Base-by-base conservation (phyloP, 495 filamentous ascomycete species). In the Talaromyces adpressus region DNA sequence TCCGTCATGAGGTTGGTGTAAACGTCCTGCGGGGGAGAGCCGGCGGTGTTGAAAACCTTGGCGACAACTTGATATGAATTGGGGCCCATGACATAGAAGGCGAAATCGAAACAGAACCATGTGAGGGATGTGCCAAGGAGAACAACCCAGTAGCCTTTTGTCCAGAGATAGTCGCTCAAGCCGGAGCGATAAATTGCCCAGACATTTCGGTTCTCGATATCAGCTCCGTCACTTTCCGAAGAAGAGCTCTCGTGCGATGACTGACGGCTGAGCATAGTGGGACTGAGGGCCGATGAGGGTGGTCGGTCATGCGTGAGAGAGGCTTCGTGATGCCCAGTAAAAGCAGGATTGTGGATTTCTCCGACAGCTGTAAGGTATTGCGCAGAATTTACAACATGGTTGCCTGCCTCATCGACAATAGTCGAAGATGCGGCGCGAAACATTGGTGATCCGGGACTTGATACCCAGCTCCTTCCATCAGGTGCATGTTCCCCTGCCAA, bases 51-150 rank as follows among this genome's bases (percentile, higher is more conserved):
- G 23, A 67, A 79, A 3, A 77, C 79, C 41, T 77, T 78, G 12
- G 75, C 73, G 22, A 79, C 68, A 47, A 72, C 75, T 57, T 77
- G 77, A 3, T 71, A 74, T 57, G 72, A 79, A 58, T 73, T 77
- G 29, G 79, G 66, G 0, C 75, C 78, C 16, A 81, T 68, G 3
- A 70, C 74, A 59, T 75, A 81, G 63, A 80, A 81, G 14, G 69
- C 73, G 22, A 79, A 72, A 52, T 81, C 78, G 4, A 81, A 62
- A 1, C 76, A 59, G 23, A 77, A 70, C 77, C 77, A 81, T 27
- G 61, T 68, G 4, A 70, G 9, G 8, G 73, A 71, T 11, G 78
- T 79, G 1, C 75, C 78, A 36, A 69, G 65, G 11, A 81, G 70
- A 49, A 75, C 69, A 6, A 64, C 56, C 69, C 71, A 73, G 47